Evolutionary conservation across 306 rosid genomes (phyloP).

Genomic region (Elaeagnus macrophylla): DNA sequence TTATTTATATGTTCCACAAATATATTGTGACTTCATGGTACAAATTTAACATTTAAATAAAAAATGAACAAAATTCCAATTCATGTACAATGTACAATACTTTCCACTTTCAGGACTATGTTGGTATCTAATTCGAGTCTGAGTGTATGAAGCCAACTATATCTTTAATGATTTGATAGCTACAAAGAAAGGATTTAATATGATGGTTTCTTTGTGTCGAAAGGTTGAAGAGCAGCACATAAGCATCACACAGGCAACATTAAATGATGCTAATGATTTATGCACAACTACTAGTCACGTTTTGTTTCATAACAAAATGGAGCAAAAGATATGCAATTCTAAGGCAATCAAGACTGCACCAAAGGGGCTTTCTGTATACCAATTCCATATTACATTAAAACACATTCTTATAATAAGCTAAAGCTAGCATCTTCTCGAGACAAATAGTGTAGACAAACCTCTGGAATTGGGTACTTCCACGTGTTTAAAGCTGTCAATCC

Average conservation of each 20-base stretch:
- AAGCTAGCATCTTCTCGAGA: neutral
- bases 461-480: conserved; percentile 86
- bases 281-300: neutral
- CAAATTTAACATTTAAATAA: too few relatives aligned
- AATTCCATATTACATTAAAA: neutral
- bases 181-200: neutral
- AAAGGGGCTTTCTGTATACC: neutral
- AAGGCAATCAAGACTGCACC: neutral
- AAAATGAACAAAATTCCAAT: too few relatives aligned
- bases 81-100: too few relatives aligned
- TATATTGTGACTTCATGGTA: too few relatives aligned
- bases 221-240: neutral
- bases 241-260: neutral
- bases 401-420: neutral
- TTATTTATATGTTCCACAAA: too few relatives aligned
- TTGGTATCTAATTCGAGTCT: too few relatives aligned
- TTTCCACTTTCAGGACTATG: too few relatives aligned
- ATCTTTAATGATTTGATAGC: neutral
- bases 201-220: neutral
- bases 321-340: neutral
- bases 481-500: conserved; percentile 76
- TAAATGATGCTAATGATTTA: neutral
- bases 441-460: conserved; percentile 40
- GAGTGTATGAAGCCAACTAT: too few relatives aligned
- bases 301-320: neutral